Base-by-base conservation (phyloP, 768 basidiomycete genomes). In the Solioccasus polychromus region DNA sequence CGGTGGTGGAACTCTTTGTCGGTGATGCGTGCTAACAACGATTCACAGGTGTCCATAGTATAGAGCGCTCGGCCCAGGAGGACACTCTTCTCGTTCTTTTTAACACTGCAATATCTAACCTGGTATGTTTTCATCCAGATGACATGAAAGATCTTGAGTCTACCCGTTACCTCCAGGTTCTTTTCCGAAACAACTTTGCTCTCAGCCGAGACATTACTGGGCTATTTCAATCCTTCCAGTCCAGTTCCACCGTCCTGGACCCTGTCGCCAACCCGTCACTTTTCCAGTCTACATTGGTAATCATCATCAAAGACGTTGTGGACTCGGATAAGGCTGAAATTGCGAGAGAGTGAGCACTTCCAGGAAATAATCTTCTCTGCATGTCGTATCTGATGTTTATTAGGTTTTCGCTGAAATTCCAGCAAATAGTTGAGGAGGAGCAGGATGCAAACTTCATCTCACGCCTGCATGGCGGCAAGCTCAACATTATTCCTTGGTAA, bases 271-370 rank as follows among this genome's bases (percentile, higher is more conserved):
- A 83, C 54, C 80, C 79, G 0, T 68, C 66, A 12, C 68, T 83
- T 18, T 83, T 83, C 63, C 76, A 72, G 45, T 82, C 79, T 1
- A 78, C 71, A 0, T 67, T 83, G 11, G 71, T 73, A 7, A 82
- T 83, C 50, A 80, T 83, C 39, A 82, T 83, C 58, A 84, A 83
- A 75, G 82, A 83, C 38, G 82, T 84, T 10, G 71, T 80, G 5
- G 82, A 83, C 38, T 72, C 77, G 0, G 82, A 83, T 54, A 79
- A 74, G 54, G 59, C 58, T 0, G 82, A 83, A 40, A 80, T 83
- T 26, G 74, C 71, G 7, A 63, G 72, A 55, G 81, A 83, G 81
- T 82, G 51, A 53, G 77, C 29, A 3, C 8, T 18, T 20, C 38
- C 5, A 11, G 23, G n/a, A 10, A 15, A 43, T 28, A 32, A 26